These are phyloP conservation scores for Logfia minima DNA, from an alignment of 129 eudicot genomes.

Conservation along the genomic window DNA sequence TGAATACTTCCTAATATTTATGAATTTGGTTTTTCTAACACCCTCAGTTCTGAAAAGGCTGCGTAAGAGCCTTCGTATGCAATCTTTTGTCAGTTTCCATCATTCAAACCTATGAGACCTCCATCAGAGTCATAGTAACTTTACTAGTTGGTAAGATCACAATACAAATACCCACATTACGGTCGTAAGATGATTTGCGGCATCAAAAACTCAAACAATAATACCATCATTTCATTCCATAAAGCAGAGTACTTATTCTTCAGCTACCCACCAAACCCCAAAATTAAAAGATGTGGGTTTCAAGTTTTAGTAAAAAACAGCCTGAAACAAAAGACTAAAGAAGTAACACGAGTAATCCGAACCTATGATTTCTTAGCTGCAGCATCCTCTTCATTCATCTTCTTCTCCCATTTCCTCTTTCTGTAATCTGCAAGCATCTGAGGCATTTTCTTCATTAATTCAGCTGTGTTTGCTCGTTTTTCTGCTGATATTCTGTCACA, in stretches of 20 bases:
- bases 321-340: not conserved
- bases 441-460: constrained; percentile 85
- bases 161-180: not conserved
- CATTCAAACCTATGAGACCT: not conserved
- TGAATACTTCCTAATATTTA: not conserved
- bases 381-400: constrained; percentile 90
- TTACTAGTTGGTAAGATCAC: not conserved
- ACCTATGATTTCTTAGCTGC: constrained; percentile 61
- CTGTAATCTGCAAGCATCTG: constrained; percentile 72
- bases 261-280: not conserved
- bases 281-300: constrained; percentile 5
- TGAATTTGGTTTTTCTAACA: not conserved
- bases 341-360: not conserved
- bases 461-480: constrained; percentile 71
- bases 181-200: not conserved
- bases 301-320: constrained; percentile 1
- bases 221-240: not conserved
- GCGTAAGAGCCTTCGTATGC: not conserved
- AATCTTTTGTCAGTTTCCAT: not conserved
- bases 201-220: constrained; percentile 9
- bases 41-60: not conserved
- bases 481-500: constrained; percentile 80
- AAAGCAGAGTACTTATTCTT: constrained; percentile 2
- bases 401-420: constrained; percentile 90
- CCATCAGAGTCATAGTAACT: not conserved